phyloP scores from a whole-genome alignment of 2,329 filamentous ascomycete species.

The Paramyrothecium sp. region DNA sequence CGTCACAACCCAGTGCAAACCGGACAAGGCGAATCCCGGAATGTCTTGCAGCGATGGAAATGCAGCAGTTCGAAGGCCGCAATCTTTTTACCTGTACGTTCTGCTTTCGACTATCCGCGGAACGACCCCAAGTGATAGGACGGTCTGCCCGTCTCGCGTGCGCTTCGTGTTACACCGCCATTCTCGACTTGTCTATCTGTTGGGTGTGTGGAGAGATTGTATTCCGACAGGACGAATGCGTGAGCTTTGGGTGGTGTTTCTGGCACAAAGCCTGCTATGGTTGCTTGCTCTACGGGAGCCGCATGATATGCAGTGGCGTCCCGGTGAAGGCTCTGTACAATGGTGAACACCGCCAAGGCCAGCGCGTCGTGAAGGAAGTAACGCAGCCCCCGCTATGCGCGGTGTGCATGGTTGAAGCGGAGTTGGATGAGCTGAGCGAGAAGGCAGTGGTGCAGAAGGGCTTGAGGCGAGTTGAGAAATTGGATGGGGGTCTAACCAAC shows the following conservation, averaged over 20 bases:
- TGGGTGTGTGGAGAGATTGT: constrained; percentile 58
- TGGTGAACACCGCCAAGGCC: neutral
- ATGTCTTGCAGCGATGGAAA: neutral
- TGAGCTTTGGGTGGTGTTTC: constrained; percentile 61
- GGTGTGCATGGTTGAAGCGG: constrained; percentile 40
- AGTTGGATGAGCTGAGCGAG: constrained; percentile 29
- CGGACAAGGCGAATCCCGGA: no score
- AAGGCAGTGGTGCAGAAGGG: constrained; percentile 37
- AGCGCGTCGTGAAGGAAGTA: constrained; percentile 36
- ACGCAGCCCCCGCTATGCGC: constrained; percentile 47
- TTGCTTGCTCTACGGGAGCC: constrained; percentile 50
- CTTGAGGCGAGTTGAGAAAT: constrained; percentile 38
- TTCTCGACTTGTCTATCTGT: constrained; percentile 54
- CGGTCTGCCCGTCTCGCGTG: constrained; percentile 48
- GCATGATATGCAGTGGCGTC: constrained; percentile 32
- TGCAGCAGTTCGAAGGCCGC: neutral
- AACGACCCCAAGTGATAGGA: constrained; percentile 40
- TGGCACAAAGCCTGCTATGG: constrained; percentile 58
- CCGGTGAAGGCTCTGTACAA: constrained; percentile 28
- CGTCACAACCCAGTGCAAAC: no score
- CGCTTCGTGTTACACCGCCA: constrained; percentile 40
- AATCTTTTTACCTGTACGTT: constrained; percentile 53
- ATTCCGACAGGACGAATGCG: constrained; percentile 50
- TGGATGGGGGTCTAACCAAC: constrained; percentile 46
- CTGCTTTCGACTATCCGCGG: constrained; percentile 44